Base-by-base conservation (phyloP, 2,329 filamentous ascomycete species). In the Cytospora piceicola region DNA sequence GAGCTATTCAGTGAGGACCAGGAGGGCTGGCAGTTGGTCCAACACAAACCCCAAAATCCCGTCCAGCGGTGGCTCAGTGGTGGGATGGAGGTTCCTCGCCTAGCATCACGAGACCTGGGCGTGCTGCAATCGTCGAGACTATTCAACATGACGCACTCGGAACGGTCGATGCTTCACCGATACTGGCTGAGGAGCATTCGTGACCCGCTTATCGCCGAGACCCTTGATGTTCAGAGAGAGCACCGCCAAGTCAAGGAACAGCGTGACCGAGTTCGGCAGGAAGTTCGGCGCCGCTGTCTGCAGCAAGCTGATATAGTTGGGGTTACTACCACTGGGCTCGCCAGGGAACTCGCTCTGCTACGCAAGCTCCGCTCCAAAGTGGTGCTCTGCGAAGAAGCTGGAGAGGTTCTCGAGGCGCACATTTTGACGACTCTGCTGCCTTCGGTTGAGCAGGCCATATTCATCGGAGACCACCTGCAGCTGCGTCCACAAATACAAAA, bases 301-400 rank as follows among this genome's bases (percentile, higher is more conserved):
- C 66, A 73, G 2, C 27, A 74, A 17, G 79, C 80, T 0, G 71
- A 81, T 6, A 77, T 90, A 4, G 80, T 90, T 53, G 87, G 87
- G 0, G 75, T 87, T 1, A 90, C 87, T 0, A 89, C 87, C 0
- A 85, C 83, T 0, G 86, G 86, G 0, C 75, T 89, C 2, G 87
- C 87, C 0, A 75, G 77, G 24, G 81, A 85, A 20, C 73, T 86
- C 0, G 73, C 78, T 0, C 69, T 84, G 1, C 75, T 90, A 0
- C 78, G 80, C 9, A 78, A 79, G 9, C 66, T 89, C 1, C 71
- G 75, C 8, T 76, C 78, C 36, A 88, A 89, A 67, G 82, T 90
- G 0, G 73, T 91, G 20, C 72, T 91, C 0, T 89, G 85, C 39
- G 89, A 92, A 72, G 89, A 92, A 71, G 89, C 89, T 1, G 89